phyloP scores from a whole-genome alignment of 2,329 filamentous ascomycete species.

The Coniochaeta sp. region DNA sequence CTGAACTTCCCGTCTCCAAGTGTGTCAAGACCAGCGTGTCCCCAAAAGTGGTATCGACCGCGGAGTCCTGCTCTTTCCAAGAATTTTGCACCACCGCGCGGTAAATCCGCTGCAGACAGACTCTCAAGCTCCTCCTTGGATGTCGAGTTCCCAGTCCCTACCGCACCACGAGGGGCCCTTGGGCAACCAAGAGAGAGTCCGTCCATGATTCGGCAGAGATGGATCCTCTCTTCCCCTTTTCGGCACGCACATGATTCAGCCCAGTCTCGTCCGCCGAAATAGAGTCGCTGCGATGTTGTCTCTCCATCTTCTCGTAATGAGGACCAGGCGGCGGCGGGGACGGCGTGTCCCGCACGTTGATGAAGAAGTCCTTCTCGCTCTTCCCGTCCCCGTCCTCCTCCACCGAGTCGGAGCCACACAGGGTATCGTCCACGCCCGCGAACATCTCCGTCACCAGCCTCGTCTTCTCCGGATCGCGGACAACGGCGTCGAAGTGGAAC shows the following conservation, averaged over 20 bases:
- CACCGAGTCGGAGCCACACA: neutral
- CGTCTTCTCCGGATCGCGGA: constrained; percentile 18
- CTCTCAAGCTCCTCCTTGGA: too few relatives aligned
- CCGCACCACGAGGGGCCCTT: neutral
- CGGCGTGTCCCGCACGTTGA: neutral
- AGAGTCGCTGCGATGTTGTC: neutral
- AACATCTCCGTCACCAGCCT: constrained; percentile 25
- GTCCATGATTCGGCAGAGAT: neutral
- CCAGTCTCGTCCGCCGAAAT: neutral
- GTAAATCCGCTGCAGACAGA: too few relatives aligned
- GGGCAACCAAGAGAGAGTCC: neutral
- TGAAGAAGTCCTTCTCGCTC: neutral
- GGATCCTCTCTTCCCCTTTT: neutral
- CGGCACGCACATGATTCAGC: neutral
- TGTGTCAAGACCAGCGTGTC: too few relatives aligned
- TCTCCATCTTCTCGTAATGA: neutral
- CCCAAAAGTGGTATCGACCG: too few relatives aligned
- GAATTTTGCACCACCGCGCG: too few relatives aligned
- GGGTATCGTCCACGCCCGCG: constrained; percentile 4
- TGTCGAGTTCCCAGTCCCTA: neutral
- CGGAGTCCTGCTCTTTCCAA: too few relatives aligned
- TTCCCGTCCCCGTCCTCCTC: neutral
- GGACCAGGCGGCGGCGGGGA: neutral
- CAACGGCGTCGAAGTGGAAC: constrained; percentile 30
- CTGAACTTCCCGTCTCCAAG: too few relatives aligned